Evolutionary conservation across 495 filamentous ascomycete genomes (phyloP).

Genomic region (Tetracladium marchalianum): DNA sequence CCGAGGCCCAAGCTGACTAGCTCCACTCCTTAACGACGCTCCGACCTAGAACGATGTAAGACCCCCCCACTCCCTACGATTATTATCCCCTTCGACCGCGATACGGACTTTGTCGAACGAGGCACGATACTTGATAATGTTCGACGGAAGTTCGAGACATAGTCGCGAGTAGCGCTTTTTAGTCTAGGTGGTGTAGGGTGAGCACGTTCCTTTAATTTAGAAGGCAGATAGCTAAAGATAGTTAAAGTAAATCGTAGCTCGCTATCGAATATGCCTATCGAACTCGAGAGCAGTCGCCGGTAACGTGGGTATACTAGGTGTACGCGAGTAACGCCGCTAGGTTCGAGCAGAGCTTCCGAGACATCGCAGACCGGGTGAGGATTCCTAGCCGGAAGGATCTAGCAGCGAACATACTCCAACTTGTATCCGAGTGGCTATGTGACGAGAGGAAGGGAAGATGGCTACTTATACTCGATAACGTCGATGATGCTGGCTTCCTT

Average conservation of each 20-base stretch:
- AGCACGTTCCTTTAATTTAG: not conserved
- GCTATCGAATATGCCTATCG: conserved; percentile 7
- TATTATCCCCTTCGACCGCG: not conserved
- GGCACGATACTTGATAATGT: not conserved
- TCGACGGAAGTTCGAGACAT: not conserved
- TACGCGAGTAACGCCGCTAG: conserved; percentile 4
- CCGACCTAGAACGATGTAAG: too few relatives aligned
- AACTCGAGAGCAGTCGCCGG: not conserved
- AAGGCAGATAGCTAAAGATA: not conserved
- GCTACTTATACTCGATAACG: conserved; percentile 29
- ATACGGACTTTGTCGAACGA: conserved; percentile 6
- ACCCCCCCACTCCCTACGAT: too few relatives aligned
- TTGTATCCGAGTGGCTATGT: conserved; percentile 6
- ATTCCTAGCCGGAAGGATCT: conserved; percentile 24
- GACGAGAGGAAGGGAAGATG: conserved; percentile 20
- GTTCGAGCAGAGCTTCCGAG: conserved; percentile 23
- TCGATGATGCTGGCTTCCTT: conserved; percentile 20
- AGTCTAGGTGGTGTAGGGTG: conserved; percentile 3
- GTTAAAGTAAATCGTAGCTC: conserved; percentile 9
- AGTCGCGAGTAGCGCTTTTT: not conserved
- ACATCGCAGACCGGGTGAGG: conserved; percentile 25
- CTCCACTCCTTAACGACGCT: too few relatives aligned
- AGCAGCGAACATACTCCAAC: conserved; percentile 11
- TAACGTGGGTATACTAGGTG: conserved; percentile 37
- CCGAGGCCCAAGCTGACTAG: too few relatives aligned